Percentiles rank a stretch among this genome's conserved stretches.
Conservation (phyloP, 2,329 filamentous ascomycete genomes). For the Epicoccum sorghinum region DNA sequence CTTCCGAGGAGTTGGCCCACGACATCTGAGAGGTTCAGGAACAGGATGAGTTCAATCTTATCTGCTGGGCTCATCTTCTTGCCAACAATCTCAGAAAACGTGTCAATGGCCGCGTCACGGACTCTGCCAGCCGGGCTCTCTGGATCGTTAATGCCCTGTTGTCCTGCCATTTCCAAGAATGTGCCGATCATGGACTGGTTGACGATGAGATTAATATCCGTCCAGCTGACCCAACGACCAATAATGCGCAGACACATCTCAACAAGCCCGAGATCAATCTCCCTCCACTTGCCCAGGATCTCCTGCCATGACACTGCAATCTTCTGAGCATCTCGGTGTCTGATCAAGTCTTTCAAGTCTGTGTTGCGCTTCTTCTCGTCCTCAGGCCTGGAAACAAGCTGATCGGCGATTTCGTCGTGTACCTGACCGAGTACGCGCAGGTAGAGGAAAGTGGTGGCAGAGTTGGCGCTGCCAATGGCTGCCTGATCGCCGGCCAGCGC, state of each 20-base stretch:
- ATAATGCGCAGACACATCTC: constrained; percentile 92
- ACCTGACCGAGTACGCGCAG: constrained; percentile 86
- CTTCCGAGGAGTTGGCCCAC: constrained; percentile 85
- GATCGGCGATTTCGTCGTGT: constrained; percentile 96
- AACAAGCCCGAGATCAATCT: constrained; percentile 70
- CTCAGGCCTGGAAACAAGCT: constrained; percentile 78
- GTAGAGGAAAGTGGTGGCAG: constrained; percentile 80
- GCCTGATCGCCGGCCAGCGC: constrained; percentile 71
- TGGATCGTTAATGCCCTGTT: constrained; percentile 63
- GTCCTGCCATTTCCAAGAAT: constrained; percentile 86
- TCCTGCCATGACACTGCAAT: constrained; percentile 91
- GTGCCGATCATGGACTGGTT: constrained; percentile 80
- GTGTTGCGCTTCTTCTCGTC: constrained; percentile 85
- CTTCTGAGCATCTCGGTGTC: constrained; percentile 84
- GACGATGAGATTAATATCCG: constrained; percentile 91
- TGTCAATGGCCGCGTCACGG: constrained; percentile 88
- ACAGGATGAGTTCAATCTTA: constrained; percentile 92
- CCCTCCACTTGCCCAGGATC: constrained; percentile 78
- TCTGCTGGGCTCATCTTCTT: constrained; percentile 97
- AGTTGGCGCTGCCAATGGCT: constrained; percentile 66
- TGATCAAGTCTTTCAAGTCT: constrained; percentile 87
- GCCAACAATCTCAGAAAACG: constrained; percentile 91
- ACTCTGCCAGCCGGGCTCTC: constrained; percentile 72
- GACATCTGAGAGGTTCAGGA: constrained; percentile 85
- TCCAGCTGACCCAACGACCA: constrained; percentile 98